These are phyloP conservation scores for Gynochthodes officinalis DNA, from an alignment of 257 asterid species.

Conservation along the genomic window DNA sequence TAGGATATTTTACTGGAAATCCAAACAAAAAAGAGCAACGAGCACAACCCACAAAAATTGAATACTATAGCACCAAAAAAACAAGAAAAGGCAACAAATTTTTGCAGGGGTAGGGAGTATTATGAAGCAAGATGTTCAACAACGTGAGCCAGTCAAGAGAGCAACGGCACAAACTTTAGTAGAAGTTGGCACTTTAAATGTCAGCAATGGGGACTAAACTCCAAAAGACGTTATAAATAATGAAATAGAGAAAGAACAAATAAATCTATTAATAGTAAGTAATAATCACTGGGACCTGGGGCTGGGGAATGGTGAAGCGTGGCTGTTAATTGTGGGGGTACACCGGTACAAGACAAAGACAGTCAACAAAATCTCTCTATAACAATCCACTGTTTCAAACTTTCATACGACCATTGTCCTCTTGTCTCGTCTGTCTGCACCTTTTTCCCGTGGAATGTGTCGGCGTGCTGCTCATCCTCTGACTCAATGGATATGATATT, in stretches of 20 bases:
- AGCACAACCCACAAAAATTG: neutral
- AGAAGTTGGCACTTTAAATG: neutral
- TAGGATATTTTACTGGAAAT: too few species aligned
- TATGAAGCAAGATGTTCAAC: neutral
- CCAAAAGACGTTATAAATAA: neutral
- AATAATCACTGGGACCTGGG: neutral
- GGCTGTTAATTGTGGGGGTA: neutral
- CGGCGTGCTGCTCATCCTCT: slow-evolving; percentile 3
- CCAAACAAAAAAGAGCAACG: neutral
- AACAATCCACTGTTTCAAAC: neutral
- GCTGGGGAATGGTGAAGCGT: neutral
- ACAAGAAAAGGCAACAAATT: neutral
- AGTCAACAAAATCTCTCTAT: slow-evolving; percentile 6
- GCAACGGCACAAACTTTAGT: neutral
- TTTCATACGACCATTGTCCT: slow-evolving; percentile 12
- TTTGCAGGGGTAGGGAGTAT: neutral
- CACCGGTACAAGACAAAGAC: slow-evolving; percentile 6
- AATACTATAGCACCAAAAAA: neutral
- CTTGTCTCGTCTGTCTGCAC: neutral
- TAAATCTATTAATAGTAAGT: too few species aligned
- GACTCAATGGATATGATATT: neutral
- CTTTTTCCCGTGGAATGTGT: slow-evolving; percentile 7
- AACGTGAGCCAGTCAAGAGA: neutral
- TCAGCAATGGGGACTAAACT: neutral
- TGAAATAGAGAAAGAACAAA: neutral